Base-by-base conservation (phyloP, 108 stramenopile species). In the Discostella stelligeroides region DNA sequence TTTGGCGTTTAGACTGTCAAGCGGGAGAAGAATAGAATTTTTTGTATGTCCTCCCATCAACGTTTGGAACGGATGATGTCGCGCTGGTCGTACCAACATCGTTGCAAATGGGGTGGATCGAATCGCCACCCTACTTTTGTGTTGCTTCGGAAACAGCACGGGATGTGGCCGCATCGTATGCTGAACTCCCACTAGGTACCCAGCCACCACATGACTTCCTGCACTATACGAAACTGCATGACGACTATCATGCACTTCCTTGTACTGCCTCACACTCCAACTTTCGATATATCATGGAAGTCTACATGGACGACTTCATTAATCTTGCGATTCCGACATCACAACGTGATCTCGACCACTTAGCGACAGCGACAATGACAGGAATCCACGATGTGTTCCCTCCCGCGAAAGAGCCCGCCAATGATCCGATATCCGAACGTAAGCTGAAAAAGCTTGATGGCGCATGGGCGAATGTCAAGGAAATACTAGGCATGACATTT, bases 371-470 rank as follows among this genome's bases (percentile, higher is more conserved):
- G 0, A 18, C 63, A 0, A 20, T 80, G 49, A 34, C 5, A 1
- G 64, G 64, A 1, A 66, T 66, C 0, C 72, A 80, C 41, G 72
- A 56, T 38, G 73, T 80, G 18, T 74, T 80, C 41, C 72, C 72
- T 3, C n/a, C 54, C 1, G 40, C 1, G 4, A 63, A 2, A 14
- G 27, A 21, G 53, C 37, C 55, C 14, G 38, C 2, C 10, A 6
- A 23, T 25, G 84, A 85, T 47, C 80, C 84, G 0, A 64, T 73
- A 1, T 82, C 84, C 9, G 10, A 70, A 14, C 82, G 80, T 40
- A 85, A 82, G 27, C 21, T 82, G 1, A 9, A 42, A 8, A 75
- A 85, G 54, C 81, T 73, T 0, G 82, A 85, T 14, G 53, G 25
- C 7, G 15, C 21, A 14, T 54, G 15, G 10, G 53, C 25, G 27